Evolutionary conservation across 106 monocot species (phyloP).

Genomic region (Hemerocallis citrina): DNA sequence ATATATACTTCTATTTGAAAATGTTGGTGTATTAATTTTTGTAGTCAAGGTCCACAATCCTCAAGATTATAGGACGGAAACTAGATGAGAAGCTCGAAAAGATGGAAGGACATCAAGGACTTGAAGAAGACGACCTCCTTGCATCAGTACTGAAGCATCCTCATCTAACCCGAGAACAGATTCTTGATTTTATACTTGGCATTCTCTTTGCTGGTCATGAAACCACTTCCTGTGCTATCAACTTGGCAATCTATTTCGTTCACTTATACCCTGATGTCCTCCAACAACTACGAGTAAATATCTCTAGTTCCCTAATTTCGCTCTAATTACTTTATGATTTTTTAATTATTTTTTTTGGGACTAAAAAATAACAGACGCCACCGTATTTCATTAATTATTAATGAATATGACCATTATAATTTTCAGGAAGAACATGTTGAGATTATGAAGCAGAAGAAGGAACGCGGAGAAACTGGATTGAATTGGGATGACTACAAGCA

Average conservation of each 20-base stretch:
- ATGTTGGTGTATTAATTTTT: not conserved
- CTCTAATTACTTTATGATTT: too few species aligned
- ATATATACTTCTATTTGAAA: too few species aligned
- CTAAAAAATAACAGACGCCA: not conserved
- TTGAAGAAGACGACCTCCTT: slow-evolving; percentile 34
- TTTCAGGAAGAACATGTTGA: slow-evolving; percentile 38
- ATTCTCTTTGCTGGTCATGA: slow-evolving; percentile 64
- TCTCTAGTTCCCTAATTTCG: too few species aligned
- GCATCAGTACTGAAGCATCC: slow-evolving; percentile 26
- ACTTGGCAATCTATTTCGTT: slow-evolving; percentile 41
- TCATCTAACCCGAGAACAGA: slow-evolving; percentile 36
- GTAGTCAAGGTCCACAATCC: slow-evolving; percentile 33
- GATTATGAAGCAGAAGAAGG: slow-evolving; percentile 26
- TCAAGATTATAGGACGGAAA: slow-evolving; percentile 22
- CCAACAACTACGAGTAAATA: slow-evolving; percentile 21
- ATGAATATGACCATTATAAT: not conserved
- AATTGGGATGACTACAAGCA: slow-evolving; percentile 56
- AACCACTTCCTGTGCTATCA: slow-evolving; percentile 35
- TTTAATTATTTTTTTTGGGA: not conserved
- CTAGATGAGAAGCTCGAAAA: slow-evolving; percentile 29
- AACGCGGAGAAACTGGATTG: slow-evolving; percentile 23
- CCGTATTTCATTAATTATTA: not conserved
- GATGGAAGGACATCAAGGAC: slow-evolving; percentile 1
- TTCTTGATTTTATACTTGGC: slow-evolving; percentile 42
- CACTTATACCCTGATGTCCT: slow-evolving; percentile 22